phyloP scores from a whole-genome alignment of 108 stramenopile species.

The Aurantiochytrium sp. region DNA sequence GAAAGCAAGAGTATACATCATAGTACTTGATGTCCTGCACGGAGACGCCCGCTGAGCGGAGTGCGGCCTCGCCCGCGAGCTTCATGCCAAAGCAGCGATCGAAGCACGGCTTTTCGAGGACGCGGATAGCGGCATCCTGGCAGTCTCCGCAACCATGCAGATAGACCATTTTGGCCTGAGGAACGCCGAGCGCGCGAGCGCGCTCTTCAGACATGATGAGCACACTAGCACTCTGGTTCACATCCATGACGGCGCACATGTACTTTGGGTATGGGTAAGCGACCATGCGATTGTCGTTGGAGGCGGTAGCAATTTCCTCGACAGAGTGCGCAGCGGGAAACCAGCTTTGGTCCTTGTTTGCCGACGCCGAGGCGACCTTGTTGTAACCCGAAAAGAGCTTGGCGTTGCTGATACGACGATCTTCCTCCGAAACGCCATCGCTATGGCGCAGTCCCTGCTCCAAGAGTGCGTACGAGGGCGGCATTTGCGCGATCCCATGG shows the following conservation, averaged over 20 bases:
- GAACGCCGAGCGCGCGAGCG: not conserved
- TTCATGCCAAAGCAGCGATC: constrained; percentile 8
- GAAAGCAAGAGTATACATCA: constrained; percentile 10
- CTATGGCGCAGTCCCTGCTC: not conserved
- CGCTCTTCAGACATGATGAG: not conserved
- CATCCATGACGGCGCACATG: constrained; percentile 7
- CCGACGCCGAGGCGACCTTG: not conserved
- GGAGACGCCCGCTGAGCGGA: not conserved
- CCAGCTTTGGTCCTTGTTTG: not conserved
- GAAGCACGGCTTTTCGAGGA: not conserved
- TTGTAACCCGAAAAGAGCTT: not conserved
- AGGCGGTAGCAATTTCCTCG: not conserved
- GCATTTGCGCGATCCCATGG: not conserved
- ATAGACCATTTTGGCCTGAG: not conserved
- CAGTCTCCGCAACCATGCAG: not conserved
- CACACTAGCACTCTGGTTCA: not conserved
- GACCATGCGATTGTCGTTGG: not conserved
- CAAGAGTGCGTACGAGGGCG: not conserved
- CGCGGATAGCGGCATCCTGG: not conserved
- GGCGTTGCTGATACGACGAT: not conserved
- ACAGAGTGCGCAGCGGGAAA: not conserved
- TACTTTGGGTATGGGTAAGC: not conserved
- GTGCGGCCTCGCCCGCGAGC: not conserved
- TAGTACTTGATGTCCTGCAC: not conserved
- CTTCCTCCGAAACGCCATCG: not conserved